Conservation (phyloP, 208 protist genomes). For the Trypanosoma congolense region DNA sequence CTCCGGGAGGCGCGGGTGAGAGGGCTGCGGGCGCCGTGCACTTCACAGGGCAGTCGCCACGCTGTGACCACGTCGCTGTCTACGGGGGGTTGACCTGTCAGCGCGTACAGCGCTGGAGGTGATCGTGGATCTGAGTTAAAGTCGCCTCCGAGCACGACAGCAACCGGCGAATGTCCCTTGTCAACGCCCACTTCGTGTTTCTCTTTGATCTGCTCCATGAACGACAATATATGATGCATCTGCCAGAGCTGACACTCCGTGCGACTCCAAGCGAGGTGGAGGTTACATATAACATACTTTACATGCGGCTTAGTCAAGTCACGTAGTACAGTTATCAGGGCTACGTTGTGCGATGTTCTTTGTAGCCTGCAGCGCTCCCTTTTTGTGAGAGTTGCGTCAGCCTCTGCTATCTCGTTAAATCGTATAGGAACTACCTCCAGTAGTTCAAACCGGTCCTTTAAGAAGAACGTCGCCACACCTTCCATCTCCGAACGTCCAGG, state of each 20-base stretch:
- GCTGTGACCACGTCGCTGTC: constrained; percentile 36
- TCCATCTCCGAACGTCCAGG: constrained; percentile 55
- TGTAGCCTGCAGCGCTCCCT: constrained; percentile 64
- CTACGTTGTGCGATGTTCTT: constrained; percentile 80
- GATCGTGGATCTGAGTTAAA: constrained; percentile 72
- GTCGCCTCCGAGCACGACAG: constrained; percentile 70
- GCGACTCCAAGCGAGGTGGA: constrained; percentile 80
- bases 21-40: background rate
- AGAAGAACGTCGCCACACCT: constrained; percentile 77
- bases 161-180: constrained; percentile 15
- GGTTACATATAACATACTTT: constrained; percentile 60
- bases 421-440: constrained; percentile 53
- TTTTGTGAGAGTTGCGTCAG: constrained; percentile 41
- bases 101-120: constrained; percentile 44
- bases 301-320: constrained; percentile 33
- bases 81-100: constrained; percentile 28
- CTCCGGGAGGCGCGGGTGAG: background rate
- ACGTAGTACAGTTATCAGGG: constrained; percentile 62
- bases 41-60: constrained; percentile 25
- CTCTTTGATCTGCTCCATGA: constrained; percentile 49
- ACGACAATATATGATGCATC: constrained; percentile 43
- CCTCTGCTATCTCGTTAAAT: constrained; percentile 68
- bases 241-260: constrained; percentile 84
- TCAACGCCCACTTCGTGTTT: constrained; percentile 34
- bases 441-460: constrained; percentile 48